Conservation (phyloP, 2,329 filamentous ascomycete species). For the Apiospora aurea region DNA sequence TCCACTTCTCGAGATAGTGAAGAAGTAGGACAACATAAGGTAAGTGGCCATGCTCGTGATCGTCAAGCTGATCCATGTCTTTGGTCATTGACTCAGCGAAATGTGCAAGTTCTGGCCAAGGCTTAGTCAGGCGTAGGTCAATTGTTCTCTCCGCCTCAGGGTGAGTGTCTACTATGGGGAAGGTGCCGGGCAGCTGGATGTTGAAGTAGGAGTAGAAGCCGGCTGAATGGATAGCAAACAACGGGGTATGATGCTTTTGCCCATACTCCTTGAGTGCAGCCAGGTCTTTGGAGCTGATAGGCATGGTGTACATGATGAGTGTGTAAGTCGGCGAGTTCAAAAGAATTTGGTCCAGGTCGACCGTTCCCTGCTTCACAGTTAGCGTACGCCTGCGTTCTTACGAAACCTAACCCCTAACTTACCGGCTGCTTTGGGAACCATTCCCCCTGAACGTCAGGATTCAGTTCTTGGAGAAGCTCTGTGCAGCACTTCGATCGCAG, state of each 20-base stretch:
- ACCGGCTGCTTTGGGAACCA: constrained; percentile 64
- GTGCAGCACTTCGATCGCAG: constrained; percentile 80
- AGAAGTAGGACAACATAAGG: constrained; percentile 86
- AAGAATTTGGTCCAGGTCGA: constrained; percentile 52
- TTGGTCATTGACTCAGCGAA: constrained; percentile 73
- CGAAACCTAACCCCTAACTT: neutral
- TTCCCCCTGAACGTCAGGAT: constrained; percentile 86
- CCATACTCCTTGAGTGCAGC: constrained; percentile 55
- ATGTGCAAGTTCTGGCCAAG: constrained; percentile 81
- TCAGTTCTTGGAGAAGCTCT: constrained; percentile 82
- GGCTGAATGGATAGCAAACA: constrained; percentile 84
- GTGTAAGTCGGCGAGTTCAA: constrained; percentile 53
- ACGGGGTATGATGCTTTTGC: constrained; percentile 68
- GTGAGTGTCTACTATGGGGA: constrained; percentile 95
- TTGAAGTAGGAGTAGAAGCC: constrained; percentile 93
- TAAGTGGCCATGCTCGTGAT: constrained; percentile 89
- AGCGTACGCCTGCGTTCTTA: neutral
- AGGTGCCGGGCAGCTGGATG: constrained; percentile 77
- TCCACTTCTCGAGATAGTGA: constrained; percentile 85
- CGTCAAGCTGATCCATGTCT: constrained; percentile 72
- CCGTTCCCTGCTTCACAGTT: constrained; percentile 36
- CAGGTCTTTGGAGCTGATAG: constrained; percentile 53
- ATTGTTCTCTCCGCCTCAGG: constrained; percentile 85
- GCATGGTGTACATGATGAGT: constrained; percentile 62
- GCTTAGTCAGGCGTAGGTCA: constrained; percentile 82